Evolutionary conservation across 169 alveolate genomes (phyloP).

Genomic region (Eimeria necatrix): DNA sequence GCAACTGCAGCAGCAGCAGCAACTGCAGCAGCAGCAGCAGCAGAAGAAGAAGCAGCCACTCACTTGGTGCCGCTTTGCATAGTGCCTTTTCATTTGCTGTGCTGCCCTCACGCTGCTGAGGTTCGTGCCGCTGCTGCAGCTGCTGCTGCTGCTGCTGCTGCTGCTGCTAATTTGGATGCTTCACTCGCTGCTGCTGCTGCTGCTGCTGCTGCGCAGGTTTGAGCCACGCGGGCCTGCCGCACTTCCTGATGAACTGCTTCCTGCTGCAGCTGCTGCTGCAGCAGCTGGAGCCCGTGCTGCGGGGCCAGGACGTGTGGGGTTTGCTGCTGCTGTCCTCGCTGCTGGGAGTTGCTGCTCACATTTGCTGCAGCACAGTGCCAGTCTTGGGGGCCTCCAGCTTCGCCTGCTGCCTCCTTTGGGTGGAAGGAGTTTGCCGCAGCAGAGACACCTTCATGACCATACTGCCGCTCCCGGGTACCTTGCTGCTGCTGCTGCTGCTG

Average conservation of each 20-base stretch:
- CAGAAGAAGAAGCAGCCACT: no score
- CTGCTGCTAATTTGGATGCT: no score
- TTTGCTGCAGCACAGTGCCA: neutral
- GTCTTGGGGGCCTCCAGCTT: neutral
- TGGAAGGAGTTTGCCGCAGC: conserved; percentile 3
- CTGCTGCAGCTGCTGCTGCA: conserved; percentile 18
- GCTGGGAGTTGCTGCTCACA: neutral
- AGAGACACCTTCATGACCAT: conserved; percentile 11
- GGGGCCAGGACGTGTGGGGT: neutral
- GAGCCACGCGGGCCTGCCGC: conserved; percentile 23
- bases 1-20: neutral
- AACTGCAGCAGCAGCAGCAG: neutral
- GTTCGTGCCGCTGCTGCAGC: no score
- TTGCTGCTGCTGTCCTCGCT: neutral
- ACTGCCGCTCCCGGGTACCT: neutral
- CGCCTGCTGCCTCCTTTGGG: neutral
- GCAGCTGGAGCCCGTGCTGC: neutral
- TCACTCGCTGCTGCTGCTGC: neutral
- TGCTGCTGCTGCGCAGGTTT: conserved; percentile 39
- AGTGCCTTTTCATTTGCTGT: no score
- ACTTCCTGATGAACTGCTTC: neutral
- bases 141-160: no score
- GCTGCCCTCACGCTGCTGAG: no score
- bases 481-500: conserved; percentile 14
- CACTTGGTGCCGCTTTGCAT: no score